Percentiles rank a stretch among this genome's conserved stretches.
phyloP scores from a whole-genome alignment of 2,329 filamentous ascomycete species.

The Clarireedia sp. region DNA sequence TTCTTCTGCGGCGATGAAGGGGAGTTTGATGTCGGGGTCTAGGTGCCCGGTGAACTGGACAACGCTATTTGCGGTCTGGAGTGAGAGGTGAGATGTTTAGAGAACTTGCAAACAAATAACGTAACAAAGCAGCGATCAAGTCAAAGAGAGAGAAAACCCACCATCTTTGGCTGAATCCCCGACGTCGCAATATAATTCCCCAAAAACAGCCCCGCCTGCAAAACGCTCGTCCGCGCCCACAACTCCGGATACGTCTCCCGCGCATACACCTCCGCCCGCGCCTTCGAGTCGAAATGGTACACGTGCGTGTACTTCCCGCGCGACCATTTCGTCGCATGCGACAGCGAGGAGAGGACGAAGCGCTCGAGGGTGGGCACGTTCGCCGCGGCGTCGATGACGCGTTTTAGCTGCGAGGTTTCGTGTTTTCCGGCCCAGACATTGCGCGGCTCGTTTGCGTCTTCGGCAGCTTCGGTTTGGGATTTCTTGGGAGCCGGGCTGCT shows the following conservation, averaged over 20 bases:
- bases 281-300: constrained; percentile 47
- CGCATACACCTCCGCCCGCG: constrained; percentile 31
- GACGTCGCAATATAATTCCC: too few relatives aligned
- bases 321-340: constrained; percentile 40
- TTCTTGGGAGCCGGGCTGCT: not conserved
- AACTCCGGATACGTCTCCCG: not conserved
- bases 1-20: too few relatives aligned
- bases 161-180: too few relatives aligned
- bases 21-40: too few relatives aligned
- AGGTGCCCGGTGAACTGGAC: too few relatives aligned
- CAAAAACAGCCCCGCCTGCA: not conserved
- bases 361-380: constrained; percentile 37
- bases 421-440: not conserved
- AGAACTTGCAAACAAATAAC: too few relatives aligned
- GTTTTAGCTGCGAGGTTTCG: too few relatives aligned
- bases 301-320: constrained; percentile 38
- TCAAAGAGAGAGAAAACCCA: too few relatives aligned
- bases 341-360: constrained; percentile 42
- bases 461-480: not conserved
- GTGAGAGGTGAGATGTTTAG: too few relatives aligned
- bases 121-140: too few relatives aligned
- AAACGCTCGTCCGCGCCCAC: not conserved
- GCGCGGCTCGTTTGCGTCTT: constrained; percentile 34
- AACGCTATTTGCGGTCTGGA: too few relatives aligned
- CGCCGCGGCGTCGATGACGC: constrained; percentile 16